Conservation (phyloP, 2,329 filamentous ascomycete species). For the Neoarthrinium moseri region DNA sequence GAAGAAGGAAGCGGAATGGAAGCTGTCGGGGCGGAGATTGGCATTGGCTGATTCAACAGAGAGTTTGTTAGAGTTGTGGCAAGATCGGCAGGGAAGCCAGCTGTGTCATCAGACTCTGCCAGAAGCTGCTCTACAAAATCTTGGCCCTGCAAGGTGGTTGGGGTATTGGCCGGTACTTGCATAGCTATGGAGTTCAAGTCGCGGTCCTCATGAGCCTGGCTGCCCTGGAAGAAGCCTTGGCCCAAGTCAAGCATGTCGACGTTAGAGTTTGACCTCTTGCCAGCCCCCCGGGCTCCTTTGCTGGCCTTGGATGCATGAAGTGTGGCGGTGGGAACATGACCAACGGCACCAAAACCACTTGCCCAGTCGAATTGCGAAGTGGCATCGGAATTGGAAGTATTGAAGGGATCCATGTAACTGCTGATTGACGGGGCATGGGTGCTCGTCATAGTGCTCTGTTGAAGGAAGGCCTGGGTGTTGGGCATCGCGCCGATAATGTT, state of each 20-base stretch:
- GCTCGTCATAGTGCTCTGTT: constrained; percentile 17
- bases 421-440: constrained; percentile 14
- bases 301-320: constrained; percentile 14
- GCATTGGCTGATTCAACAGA: constrained; percentile 45
- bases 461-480: constrained; percentile 24
- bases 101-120: not conserved
- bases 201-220: too few relatives aligned
- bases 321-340: constrained; percentile 18
- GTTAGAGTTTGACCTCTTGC: constrained; percentile 34
- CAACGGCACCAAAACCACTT: constrained; percentile 13
- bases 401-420: constrained; percentile 23
- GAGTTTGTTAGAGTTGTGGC: constrained; percentile 45
- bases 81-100: constrained; percentile 34
- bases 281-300: constrained; percentile 19
- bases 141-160: not conserved
- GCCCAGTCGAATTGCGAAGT: constrained; percentile 26
- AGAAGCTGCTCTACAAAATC: constrained; percentile 3
- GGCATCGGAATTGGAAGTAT: constrained; percentile 21
- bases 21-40: constrained; percentile 31
- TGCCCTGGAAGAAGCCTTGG: not conserved
- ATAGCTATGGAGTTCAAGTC: too few relatives aligned
- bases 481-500: constrained; percentile 22
- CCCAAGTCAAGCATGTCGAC: constrained; percentile 37
- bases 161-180: constrained; percentile 1
- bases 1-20: constrained; percentile 27